Evolutionary conservation across 352 stramenopile species (phyloP).

Genomic region (Phytopythium vexans): DNA sequence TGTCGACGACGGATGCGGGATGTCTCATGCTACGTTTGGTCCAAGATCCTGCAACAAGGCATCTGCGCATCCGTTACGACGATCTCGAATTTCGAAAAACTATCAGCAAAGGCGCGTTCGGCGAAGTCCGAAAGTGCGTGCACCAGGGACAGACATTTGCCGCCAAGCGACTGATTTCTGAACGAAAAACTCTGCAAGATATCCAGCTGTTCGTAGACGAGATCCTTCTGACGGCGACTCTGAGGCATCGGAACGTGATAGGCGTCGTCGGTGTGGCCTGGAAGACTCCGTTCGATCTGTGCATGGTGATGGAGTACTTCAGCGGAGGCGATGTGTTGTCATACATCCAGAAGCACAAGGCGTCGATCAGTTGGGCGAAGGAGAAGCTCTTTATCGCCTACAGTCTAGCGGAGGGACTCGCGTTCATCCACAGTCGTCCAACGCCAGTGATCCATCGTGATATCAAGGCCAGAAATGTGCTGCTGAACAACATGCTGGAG

Average conservation of each 20-base stretch:
- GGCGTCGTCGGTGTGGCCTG: constrained; percentile 47
- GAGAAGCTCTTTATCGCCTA: constrained; percentile 41
- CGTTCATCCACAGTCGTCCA: constrained; percentile 40
- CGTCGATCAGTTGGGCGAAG: constrained; percentile 9
- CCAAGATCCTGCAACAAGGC: too few relatives aligned
- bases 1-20: too few relatives aligned
- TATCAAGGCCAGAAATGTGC: constrained; percentile 51
- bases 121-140: constrained; percentile 40
- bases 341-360: constrained; percentile 24
- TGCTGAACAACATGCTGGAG: constrained; percentile 37
- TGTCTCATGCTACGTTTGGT: too few relatives aligned
- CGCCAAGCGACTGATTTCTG: constrained; percentile 41
- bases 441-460: constrained; percentile 56
- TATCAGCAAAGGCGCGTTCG: constrained; percentile 33
- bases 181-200: constrained; percentile 27
- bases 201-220: constrained; percentile 38
- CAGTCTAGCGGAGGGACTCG: constrained; percentile 36
- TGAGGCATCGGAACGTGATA: constrained; percentile 50
- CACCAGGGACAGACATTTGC: constrained; percentile 36
- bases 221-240: constrained; percentile 33
- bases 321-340: constrained; percentile 37
- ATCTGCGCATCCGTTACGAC: too few relatives aligned
- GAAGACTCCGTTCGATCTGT: constrained; percentile 49
- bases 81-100: too few relatives aligned
- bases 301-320: constrained; percentile 52